Evolutionary conservation across 345 rosid species (phyloP), one percentile per base, ranked within the genome.

Genomic region (Dipteronia sinensis): DNA sequence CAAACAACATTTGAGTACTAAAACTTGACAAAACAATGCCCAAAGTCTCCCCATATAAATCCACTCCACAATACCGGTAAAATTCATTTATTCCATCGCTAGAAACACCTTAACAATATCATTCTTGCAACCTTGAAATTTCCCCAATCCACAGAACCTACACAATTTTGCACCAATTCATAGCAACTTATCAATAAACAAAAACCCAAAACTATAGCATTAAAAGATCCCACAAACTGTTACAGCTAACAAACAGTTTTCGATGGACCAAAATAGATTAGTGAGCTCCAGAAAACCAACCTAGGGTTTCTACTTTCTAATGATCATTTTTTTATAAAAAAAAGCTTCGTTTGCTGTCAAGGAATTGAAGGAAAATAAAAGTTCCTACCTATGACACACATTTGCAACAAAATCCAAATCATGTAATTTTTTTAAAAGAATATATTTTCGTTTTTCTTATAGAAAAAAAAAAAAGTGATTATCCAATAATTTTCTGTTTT

Each of bases 31-130:
- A 78, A 75, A 68, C 73, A 78, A 72, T 72, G 70, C 81, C 81
- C 83, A 77, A 68, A 71, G 77, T 85, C 83, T 79, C 88, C 88
- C 89, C 91, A 88, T 86, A 88, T 72, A 86, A 72, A 71, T 65
- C 58, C 51, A 51, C 76, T 29, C 77, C 67, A 49, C 22, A 58
- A 62, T 74, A 79, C 23, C 20, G 63, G 65, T 51, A 65, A 69
- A 74, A n/a, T 59, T 74, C 74, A 69, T 74, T 78, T 82, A 82
- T 61, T 71, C 63, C 72, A 74, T 78, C 12, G 44, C 5, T 38
- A 65, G 27, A 51, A 51, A n/a, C 40, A 58, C 29, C 71, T 42
- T 58, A 20, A 67, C 42, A 27, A 51, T n/a, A 6, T 27, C 20
- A 65, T 56, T 10, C 68, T 62, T 67, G n/a, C 23, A 31, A 56